Evolutionary conservation across 805 yeast genomes (phyloP).

Genomic region (Komagataella pastoris): DNA sequence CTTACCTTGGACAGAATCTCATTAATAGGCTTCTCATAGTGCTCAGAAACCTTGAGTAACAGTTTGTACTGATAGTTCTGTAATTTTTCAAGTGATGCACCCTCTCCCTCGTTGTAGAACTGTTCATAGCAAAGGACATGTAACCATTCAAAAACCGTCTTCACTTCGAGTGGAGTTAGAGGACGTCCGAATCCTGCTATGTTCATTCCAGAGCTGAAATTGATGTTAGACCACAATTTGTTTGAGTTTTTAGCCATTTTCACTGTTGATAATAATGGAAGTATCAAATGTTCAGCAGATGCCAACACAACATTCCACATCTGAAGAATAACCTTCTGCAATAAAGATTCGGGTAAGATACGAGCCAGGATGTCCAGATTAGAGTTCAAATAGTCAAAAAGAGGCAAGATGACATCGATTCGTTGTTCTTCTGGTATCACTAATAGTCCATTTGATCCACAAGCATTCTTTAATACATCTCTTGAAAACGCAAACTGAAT

Average conservation of each 20-base stretch:
- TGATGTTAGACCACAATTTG: neutral
- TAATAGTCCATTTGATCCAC: constrained; percentile 32
- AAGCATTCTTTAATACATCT: constrained; percentile 38
- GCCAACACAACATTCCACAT: constrained; percentile 69
- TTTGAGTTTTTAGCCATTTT: constrained; percentile 5
- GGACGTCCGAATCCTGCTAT: constrained; percentile 40
- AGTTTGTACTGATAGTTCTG: constrained; percentile 53
- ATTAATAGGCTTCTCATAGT: constrained; percentile 37
- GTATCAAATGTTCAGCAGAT: constrained; percentile 54
- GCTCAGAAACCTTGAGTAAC: constrained; percentile 46
- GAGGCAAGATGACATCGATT: constrained; percentile 56
- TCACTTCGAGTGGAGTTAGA: constrained; percentile 47
- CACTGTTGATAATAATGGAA: constrained; percentile 55
- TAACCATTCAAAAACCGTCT: constrained; percentile 61
- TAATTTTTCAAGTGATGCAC: constrained; percentile 56
- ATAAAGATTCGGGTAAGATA: constrained; percentile 37
- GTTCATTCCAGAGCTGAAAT: constrained; percentile 21
- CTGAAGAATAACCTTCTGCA: constrained; percentile 55
- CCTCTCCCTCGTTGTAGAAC: constrained; percentile 71
- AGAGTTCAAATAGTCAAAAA: constrained; percentile 61
- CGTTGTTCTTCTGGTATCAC: constrained; percentile 32
- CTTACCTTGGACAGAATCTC: constrained; percentile 47
- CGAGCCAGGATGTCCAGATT: constrained; percentile 54
- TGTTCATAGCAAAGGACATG: constrained; percentile 52
- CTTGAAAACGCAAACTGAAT: constrained; percentile 23